These are phyloP conservation scores for Albugo laibachii DNA, from an alignment of 352 stramenopile species.

Conservation along the genomic window DNA sequence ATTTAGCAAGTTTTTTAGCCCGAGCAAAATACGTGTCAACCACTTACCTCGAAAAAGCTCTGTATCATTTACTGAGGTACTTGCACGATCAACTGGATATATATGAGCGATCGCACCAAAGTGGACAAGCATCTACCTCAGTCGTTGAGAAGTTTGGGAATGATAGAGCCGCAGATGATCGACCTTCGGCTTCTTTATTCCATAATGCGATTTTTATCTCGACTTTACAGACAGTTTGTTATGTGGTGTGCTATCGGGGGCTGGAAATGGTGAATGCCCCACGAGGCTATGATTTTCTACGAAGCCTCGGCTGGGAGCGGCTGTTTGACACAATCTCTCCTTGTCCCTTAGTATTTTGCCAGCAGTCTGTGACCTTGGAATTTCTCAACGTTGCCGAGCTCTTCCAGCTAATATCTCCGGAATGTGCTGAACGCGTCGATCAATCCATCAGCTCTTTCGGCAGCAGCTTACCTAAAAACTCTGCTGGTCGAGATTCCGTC, in stretches of 20 bases:
- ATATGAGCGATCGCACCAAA: constrained; percentile 17
- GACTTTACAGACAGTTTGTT: constrained; percentile 90
- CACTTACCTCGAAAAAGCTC: constrained; percentile 82
- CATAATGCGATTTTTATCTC: constrained; percentile 63
- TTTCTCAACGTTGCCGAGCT: constrained; percentile 68
- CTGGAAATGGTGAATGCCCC: constrained; percentile 56
- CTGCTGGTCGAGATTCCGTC: no score
- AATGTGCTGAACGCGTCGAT: constrained; percentile 54
- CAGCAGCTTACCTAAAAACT: constrained; percentile 6
- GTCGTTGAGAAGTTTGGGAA: constrained; percentile 7
- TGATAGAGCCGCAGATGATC: constrained; percentile 2
- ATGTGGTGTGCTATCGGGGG: constrained; percentile 95
- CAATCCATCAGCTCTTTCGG: constrained; percentile 34
- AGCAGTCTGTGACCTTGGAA: constrained; percentile 58
- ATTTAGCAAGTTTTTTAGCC: constrained; percentile 91
- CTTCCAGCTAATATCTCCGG: constrained; percentile 51
- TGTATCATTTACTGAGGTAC: constrained; percentile 88
- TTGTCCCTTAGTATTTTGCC: constrained; percentile 52
- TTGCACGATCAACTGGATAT: constrained; percentile 87
- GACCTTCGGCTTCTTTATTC: constrained; percentile 12
- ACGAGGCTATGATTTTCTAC: constrained; percentile 60
- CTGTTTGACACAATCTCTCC: constrained; percentile 7
- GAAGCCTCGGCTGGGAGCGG: constrained; percentile 61
- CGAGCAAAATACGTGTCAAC: constrained; percentile 86
- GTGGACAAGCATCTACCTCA: not conserved